These are phyloP conservation scores for Fusarium agapanthi DNA, from an alignment of 2,329 filamentous ascomycete species.

Conservation along the genomic window DNA sequence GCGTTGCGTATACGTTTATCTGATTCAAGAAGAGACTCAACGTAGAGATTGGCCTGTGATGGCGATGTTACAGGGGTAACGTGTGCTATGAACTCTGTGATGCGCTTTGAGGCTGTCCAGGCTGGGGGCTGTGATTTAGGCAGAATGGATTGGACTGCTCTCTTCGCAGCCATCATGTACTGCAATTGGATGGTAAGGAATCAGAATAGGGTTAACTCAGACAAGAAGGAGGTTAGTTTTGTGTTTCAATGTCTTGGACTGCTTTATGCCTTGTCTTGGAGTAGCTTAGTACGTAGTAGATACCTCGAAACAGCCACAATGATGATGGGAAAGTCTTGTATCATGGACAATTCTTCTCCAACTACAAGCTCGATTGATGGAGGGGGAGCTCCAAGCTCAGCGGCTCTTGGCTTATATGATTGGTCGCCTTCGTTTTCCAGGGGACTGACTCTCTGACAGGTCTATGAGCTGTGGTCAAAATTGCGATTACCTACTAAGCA, in stretches of 20 bases:
- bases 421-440: slow-evolving; percentile 1
- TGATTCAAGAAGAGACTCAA: slow-evolving; percentile 79
- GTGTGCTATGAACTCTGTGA: slow-evolving; percentile 86
- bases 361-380: not conserved
- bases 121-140: slow-evolving; percentile 24
- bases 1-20: slow-evolving; percentile 70
- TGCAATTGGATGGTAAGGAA: not conserved
- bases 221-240: not conserved
- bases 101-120: slow-evolving; percentile 79
- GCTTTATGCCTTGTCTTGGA: not conserved
- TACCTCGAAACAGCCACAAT: slow-evolving; percentile 1
- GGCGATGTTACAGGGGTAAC: slow-evolving; percentile 75
- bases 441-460: slow-evolving; percentile 16
- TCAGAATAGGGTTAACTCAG: not conserved
- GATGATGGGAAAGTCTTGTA: not conserved
- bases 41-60: slow-evolving; percentile 72
- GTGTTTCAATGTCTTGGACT: not conserved
- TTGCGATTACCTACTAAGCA: not conserved
- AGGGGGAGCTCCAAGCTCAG: slow-evolving; percentile 8
- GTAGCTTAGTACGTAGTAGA: not conserved
- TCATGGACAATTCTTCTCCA: not conserved
- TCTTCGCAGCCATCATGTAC: slow-evolving; percentile 16
- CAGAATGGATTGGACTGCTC: slow-evolving; percentile 21
- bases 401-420: not conserved
- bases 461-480: slow-evolving; percentile 16